Base-by-base conservation (phyloP, 2,329 filamentous ascomycete species). In the Trichoderma arundinaceum region DNA sequence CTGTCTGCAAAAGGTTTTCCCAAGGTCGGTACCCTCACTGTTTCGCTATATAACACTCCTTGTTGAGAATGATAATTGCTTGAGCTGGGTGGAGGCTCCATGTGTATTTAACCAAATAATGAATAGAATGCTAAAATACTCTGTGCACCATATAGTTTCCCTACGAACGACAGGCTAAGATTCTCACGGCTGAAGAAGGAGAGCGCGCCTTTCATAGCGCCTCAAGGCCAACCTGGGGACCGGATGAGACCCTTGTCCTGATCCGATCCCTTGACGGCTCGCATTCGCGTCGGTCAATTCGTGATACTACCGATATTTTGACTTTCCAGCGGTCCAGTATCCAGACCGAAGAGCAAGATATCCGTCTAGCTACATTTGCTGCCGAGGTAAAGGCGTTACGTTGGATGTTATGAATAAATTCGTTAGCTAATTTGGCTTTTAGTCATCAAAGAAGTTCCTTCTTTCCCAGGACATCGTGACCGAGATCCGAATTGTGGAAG, bases 151-250 rank as follows among this genome's bases (percentile, higher is more conserved):
- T 76, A 74, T 87, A 96, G 92, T 96, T 90, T 87, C 92, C 92
- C 60, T 95, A 95, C 81, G 86, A 91, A 77, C 92, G 92, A 81
- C 88, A 88, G 78, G 82, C 88, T 69, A 92, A 94, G 74, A 87
- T 86, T 44, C 84, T 87, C 65, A 78, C 89, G 64, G 83, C 93
- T 82, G 83, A 84, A 71, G 82, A 85, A 53, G 78, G 80, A 66
- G 90, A 94, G 69, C 84, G 84, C 72, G 83, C 81, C 32, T 95
- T 90, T 76, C 91, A 92, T 77, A 83, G 86, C 69, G 89, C 87
- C 51, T 86, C 91, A 76, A 92, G 92, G 71, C 92, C 92, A 33
- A 88, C 86, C 57, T 97, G 94, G 90, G 89, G 90, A 43, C 86
- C 88, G 2, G 86, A 88, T 69, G 91, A 92, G 68, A 88, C 88